Percentiles rank a stretch among this genome's conserved stretches.
Evolutionary conservation across 495 filamentous ascomycete genomes (phyloP).

Genomic region (Echria macrotheca): DNA sequence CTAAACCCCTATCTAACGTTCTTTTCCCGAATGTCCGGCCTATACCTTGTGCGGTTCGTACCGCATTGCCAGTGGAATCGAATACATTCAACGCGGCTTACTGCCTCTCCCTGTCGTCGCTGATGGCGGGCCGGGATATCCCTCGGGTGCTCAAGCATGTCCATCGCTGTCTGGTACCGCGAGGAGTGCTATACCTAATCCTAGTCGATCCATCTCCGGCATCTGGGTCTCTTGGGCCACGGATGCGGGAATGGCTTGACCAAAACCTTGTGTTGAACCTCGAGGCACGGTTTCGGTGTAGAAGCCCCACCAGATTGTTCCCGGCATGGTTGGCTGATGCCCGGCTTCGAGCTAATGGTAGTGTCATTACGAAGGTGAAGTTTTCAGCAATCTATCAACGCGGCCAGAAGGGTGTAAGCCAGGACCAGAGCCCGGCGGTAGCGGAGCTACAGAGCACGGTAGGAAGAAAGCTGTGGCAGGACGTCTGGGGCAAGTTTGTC

Average conservation of each 20-base stretch:
- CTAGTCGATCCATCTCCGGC: constrained; percentile 44
- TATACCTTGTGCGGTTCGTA: constrained; percentile 26
- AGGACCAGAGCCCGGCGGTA: constrained; percentile 15
- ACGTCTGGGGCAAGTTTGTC: constrained; percentile 43
- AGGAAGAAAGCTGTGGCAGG: constrained; percentile 39
- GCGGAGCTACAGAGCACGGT: constrained; percentile 33
- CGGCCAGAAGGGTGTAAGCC: background rate
- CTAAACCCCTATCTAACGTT: constrained; percentile 27
- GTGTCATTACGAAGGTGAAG: constrained; percentile 29
- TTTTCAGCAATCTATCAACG: constrained; percentile 26
- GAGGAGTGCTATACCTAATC: constrained; percentile 38
- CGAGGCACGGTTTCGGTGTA: constrained; percentile 40
- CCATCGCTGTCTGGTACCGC: constrained; percentile 30
- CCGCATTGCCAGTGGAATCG: constrained; percentile 27
- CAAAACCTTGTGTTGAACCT: constrained; percentile 42
- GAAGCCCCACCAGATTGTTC: constrained; percentile 38
- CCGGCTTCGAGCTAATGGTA: constrained; percentile 28
- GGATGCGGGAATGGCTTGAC: constrained; percentile 43
- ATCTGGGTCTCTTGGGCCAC: constrained; percentile 37
- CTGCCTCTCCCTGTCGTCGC: constrained; percentile 32
- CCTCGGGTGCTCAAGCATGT: constrained; percentile 34
- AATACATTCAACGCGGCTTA: constrained; percentile 31
- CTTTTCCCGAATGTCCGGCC: constrained; percentile 37
- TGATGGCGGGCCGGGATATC: constrained; percentile 34
- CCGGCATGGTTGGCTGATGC: constrained; percentile 40